phyloP scores from a whole-genome alignment of 306 rosid species.

The Glycine latifolia region DNA sequence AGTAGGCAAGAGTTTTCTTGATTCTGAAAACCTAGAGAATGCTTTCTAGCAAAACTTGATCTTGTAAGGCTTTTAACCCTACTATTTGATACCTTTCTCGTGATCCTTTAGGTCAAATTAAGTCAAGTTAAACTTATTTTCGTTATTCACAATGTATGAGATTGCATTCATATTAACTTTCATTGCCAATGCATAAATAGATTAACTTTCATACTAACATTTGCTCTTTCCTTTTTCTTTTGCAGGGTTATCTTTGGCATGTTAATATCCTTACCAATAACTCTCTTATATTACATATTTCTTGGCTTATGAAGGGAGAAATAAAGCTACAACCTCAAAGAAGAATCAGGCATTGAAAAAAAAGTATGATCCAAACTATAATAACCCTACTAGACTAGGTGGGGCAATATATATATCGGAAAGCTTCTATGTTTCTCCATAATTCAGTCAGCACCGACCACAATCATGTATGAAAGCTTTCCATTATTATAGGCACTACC shows the following conservation, averaged over 20 bases:
- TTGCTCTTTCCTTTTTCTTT: background rate
- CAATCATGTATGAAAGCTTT: conserved; percentile 32
- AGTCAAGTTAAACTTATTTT: background rate
- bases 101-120: conserved; percentile 22
- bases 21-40: conserved; percentile 32
- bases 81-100: background rate
- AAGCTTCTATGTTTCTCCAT: conserved; percentile 26
- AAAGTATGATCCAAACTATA: conserved; percentile 34
- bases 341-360: conserved; percentile 11
- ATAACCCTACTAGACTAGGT: conserved; percentile 35
- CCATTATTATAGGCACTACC: conserved; percentile 38
- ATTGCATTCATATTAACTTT: background rate
- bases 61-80: too few species aligned
- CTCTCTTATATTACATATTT: conserved; percentile 66
- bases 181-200: background rate
- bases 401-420: conserved; percentile 24
- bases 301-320: conserved; percentile 57
- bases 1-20: background rate
- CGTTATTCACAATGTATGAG: too few species aligned
- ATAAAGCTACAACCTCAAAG: background rate
- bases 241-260: conserved; percentile 85
- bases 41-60: background rate
- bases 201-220: background rate
- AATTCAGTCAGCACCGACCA: conserved; percentile 46
- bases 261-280: conserved; percentile 71